Conservation (phyloP, 495 filamentous ascomycete species). For the Amphirosellinia nigrospora region DNA sequence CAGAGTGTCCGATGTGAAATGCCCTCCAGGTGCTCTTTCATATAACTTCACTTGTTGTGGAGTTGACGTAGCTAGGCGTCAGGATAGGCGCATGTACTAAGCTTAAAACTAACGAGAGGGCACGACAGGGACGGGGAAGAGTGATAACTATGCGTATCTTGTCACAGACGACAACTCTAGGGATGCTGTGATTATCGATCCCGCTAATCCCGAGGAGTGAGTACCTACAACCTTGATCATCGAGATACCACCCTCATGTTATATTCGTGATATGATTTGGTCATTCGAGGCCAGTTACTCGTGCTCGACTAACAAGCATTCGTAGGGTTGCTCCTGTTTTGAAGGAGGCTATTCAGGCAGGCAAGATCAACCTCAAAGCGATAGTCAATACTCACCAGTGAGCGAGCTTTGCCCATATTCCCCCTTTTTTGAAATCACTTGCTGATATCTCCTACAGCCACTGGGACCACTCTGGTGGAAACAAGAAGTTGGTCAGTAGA, state of each 20-base stretch:
- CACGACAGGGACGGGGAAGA: slow-evolving; percentile 77
- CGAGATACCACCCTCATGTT: background rate
- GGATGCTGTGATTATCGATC: slow-evolving; percentile 94
- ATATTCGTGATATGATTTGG: background rate
- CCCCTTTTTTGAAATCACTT: background rate
- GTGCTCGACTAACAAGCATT: background rate
- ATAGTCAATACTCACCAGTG: slow-evolving; percentile 99
- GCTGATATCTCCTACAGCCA: slow-evolving; percentile 62
- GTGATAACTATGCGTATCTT: slow-evolving; percentile 97
- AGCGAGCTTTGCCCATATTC: slow-evolving; percentile 35
- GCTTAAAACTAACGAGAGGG: background rate
- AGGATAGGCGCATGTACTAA: background rate
- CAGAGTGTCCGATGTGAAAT: background rate
- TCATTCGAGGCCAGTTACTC: background rate
- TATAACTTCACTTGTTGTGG: background rate
- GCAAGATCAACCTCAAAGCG: slow-evolving; percentile 79
- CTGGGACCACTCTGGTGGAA: slow-evolving; percentile 94
- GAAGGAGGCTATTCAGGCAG: slow-evolving; percentile 69
- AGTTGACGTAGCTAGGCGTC: background rate
- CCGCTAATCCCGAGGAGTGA: slow-evolving; percentile 90
- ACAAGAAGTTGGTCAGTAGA: slow-evolving; percentile 71
- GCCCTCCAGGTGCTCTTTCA: background rate
- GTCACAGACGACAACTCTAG: slow-evolving; percentile 88
- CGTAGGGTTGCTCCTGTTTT: slow-evolving; percentile 80
- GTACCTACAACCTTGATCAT: slow-evolving; percentile 32